Conservation (phyloP, 2,329 filamentous ascomycete species). For the Fusarium napiforme region DNA sequence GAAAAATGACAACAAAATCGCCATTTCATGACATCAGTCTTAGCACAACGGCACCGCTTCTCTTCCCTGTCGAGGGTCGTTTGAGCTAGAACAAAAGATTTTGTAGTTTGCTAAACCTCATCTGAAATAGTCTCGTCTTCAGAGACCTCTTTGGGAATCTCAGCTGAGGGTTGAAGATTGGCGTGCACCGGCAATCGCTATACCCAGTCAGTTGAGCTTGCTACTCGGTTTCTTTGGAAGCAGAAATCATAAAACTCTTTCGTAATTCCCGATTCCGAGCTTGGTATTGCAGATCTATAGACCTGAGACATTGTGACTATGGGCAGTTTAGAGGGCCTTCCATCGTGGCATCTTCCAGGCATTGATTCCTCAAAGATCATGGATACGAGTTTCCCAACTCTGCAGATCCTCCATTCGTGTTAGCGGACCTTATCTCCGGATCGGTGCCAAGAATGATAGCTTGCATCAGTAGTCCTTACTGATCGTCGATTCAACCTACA, state of each 20-base stretch:
- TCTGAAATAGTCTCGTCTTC: not conserved
- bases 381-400: not conserved
- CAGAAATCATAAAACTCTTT: too few relatives aligned
- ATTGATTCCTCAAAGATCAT: not conserved
- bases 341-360: not conserved
- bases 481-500: not conserved
- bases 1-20: not conserved
- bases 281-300: not conserved
- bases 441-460: not conserved
- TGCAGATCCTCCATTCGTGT: not conserved
- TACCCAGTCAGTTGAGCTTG: not conserved
- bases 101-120: not conserved
- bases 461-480: not conserved
- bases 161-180: too few relatives aligned
- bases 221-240: too few relatives aligned
- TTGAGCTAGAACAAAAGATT: not conserved
- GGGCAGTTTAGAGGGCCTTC: not conserved
- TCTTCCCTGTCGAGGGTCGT: not conserved
- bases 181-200: too few relatives aligned
- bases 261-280: not conserved
- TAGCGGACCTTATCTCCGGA: too few relatives aligned
- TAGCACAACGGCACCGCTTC: not conserved
- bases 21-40: constrained; percentile 2
- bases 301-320: not conserved
- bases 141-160: not conserved